Evolutionary conservation across 2,329 filamentous ascomycete species (phyloP), one percentile per base, ranked within the genome.

Genomic region (Epicoccum sorghinum): DNA sequence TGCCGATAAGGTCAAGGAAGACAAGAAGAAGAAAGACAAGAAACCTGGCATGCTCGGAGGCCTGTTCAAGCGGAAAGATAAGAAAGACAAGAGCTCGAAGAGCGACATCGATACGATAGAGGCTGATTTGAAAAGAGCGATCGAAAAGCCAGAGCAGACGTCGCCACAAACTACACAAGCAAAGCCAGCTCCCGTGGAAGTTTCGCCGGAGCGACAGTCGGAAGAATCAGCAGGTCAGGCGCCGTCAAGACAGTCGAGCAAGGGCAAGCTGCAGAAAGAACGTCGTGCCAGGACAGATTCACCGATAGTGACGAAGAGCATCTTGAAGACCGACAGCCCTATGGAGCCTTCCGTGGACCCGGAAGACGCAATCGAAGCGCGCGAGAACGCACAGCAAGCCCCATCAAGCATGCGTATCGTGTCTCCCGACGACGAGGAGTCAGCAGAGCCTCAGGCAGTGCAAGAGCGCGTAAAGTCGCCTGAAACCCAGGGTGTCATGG

Each of bases 21-120:
- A 90, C 62, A 89, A 89, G 75, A 90, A 87, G 71, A 88, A 86
- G 73, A 92, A 83, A 62, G 80, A 83, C 57, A 89, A 88, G 77
- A 89, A 91, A 70, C 79, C 83, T 4, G 86, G 86, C 43, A 89
- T 89, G 84, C 83, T 91, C 41, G 88, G 87, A 66, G 87, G 87
- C 4, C 75, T 88, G 6, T 88, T 88, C 77, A 87, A 87, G 64
- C 80, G 85, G 54, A 87, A 86, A 66, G 85, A 87, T 55, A 86
- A 85, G 74, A 86, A 84, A 63, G 68, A 68, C 47, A 83, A 81
- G 64, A 64, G 70, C n/a, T 62, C 65, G 23, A 67, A 65, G 50
- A 58, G 60, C 25, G 55, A 59, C n/a, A 60, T 66, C 29, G 73
- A 74, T 22, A 65, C 66, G 0, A 52, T 68, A n/a, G 70, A 72